Conservation (phyloP, 2,329 filamentous ascomycete genomes). For the Nemania sp. region DNA sequence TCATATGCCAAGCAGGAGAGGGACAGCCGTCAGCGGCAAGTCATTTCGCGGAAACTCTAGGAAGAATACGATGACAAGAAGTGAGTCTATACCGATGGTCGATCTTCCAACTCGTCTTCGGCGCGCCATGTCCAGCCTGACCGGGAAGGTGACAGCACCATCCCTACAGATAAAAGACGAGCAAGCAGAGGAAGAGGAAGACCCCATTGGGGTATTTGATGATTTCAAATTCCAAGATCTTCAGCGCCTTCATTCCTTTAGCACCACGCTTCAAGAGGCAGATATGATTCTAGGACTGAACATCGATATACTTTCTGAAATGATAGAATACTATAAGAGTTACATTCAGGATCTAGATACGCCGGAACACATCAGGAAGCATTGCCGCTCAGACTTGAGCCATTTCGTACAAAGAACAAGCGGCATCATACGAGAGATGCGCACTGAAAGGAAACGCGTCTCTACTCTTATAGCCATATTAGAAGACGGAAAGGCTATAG, state of each 20-base stretch:
- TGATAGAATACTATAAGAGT: conserved; percentile 1
- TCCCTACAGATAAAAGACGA: neutral
- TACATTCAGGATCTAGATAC: neutral
- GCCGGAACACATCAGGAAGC: neutral
- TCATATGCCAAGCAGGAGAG: neutral
- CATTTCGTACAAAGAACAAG: neutral
- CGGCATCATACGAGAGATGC: neutral
- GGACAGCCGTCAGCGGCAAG: neutral
- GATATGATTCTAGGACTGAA: conserved; percentile 13
- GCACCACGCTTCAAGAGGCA: conserved; percentile 10
- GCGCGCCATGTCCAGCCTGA: neutral
- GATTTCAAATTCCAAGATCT: conserved; percentile 16
- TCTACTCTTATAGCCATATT: conserved; percentile 3
- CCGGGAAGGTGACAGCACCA: neutral
- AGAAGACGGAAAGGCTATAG: conserved; percentile 9
- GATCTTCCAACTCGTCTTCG: neutral
- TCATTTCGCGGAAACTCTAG: neutral
- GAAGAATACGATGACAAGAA: neutral
- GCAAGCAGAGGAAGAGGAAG: neutral
- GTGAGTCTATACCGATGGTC: neutral
- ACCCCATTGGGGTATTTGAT: conserved; percentile 3
- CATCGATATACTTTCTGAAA: neutral
- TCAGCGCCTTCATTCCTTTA: conserved; percentile 2
- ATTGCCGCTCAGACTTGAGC: neutral
- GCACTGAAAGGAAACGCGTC: conserved; percentile 2